phyloP scores from a whole-genome alignment of 73 alveolate species.

The Stentor roeselii region DNA sequence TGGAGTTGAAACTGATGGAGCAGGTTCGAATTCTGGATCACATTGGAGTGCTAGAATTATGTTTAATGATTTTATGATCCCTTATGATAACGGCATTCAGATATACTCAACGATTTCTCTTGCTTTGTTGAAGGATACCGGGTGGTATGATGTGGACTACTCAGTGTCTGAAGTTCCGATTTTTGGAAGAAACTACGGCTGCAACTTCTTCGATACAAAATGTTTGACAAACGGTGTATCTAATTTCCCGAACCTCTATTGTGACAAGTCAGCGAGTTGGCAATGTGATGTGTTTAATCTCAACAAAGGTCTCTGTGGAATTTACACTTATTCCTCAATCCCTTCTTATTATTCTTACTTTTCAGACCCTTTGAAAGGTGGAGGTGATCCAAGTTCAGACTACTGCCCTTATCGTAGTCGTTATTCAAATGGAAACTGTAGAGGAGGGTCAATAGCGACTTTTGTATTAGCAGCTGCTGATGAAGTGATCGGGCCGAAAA shows the following conservation, averaged over 20 bases:
- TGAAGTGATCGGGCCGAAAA: background rate
- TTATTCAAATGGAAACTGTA: background rate
- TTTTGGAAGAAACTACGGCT: background rate
- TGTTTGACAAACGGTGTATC: background rate
- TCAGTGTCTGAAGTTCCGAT: background rate
- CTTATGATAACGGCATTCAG: conserved; percentile 17
- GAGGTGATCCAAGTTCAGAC: background rate
- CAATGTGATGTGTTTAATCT: background rate
- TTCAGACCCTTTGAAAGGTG: background rate
- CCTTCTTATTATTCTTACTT: background rate
- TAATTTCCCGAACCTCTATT: background rate
- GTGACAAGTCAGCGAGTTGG: too few species aligned
- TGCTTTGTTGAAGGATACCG: conserved; percentile 51
- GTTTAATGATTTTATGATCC: conserved; percentile 47
- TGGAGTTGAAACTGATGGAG: conserved; percentile 45
- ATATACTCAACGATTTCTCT: conserved; percentile 50
- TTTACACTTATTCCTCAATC: background rate
- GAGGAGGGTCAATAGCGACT: background rate
- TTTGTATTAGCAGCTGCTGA: background rate
- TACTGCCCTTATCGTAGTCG: background rate
- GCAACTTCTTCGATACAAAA: background rate
- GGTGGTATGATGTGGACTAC: conserved; percentile 33
- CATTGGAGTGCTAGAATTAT: conserved; percentile 56
- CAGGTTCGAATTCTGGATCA: conserved; percentile 33
- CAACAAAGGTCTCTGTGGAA: background rate